Evolutionary conservation across 306 rosid species (phyloP).

Genomic region (Casuarina glauca): DNA sequence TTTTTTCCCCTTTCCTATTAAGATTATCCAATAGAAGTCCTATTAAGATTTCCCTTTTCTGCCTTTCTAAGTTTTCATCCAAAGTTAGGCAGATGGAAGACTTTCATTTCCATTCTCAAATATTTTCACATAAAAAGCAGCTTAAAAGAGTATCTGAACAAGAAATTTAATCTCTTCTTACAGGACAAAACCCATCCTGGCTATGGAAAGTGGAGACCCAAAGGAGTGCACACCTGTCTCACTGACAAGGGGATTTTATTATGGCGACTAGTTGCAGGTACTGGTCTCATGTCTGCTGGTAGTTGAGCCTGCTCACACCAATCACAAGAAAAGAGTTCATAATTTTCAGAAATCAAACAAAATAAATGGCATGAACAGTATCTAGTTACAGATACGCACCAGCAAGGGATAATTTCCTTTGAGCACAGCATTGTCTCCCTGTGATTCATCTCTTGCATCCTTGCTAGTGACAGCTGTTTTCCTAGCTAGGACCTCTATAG

Average conservation of each 20-base stretch:
- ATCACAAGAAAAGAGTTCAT: constrained; percentile 33
- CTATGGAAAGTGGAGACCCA: constrained; percentile 16
- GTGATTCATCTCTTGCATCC: constrained; percentile 45
- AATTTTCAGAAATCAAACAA: constrained; percentile 24
- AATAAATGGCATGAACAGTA: constrained; percentile 23
- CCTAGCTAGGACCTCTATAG: constrained; percentile 86
- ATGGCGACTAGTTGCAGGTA: constrained; percentile 61
- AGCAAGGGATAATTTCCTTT: constrained; percentile 86
- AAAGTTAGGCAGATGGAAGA: neutral
- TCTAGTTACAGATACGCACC: constrained; percentile 48
- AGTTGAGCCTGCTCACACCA: constrained; percentile 77
- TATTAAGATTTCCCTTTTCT: neutral
- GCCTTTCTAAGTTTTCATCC: constrained; percentile 5
- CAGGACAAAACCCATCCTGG: neutral
- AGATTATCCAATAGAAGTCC: neutral
- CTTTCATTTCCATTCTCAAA: constrained; percentile 3
- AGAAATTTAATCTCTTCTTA: neutral
- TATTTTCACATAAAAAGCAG: neutral
- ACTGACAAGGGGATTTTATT: constrained; percentile 77
- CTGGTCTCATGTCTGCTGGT: constrained; percentile 89
- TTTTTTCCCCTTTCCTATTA: neutral
- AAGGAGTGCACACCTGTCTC: constrained; percentile 76
- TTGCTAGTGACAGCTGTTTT: constrained; percentile 59
- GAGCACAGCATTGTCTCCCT: constrained; percentile 55
- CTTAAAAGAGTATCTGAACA: neutral